Base-by-base conservation (phyloP, 2,329 filamentous ascomycete genomes). In the Zalaria sp. region DNA sequence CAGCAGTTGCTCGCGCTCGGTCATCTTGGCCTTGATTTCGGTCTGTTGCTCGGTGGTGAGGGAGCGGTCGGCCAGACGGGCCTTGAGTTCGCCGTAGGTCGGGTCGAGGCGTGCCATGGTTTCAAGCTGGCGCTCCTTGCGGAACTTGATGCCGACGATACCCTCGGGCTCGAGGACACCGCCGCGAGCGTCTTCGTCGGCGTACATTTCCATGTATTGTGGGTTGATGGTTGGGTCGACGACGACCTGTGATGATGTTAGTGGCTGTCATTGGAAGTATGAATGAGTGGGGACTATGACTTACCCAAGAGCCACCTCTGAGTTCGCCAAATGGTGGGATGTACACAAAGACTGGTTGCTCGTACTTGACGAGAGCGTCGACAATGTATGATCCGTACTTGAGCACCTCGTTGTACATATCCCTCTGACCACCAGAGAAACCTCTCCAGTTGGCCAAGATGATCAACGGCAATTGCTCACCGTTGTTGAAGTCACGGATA, bases 371-470 rank as follows among this genome's bases (percentile, higher is more conserved):
- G 38, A 98, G 81, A 42, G 89, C 89, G 57, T 98, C 91, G 53
- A 98, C 91, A 58, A 98, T 98, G 75, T 91, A 96, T 11, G 89
- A 95, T 59, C 91, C 91, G 58, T 98, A 98, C 73, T 98, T 98
- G 65, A 98, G 79, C 10, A 98, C 91, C 68, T 98, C 91, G 69
- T 96, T 95, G 79, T 93, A 98, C 91, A 98, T 98, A 67, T 98
- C 91, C 53, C 89, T 86, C 69, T 98, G 91, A 50, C 91, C 91
- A 71, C 91, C 91, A 52, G 91, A 98, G 85, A 98, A 98, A 72
- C 91, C 91, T 79, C 91, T 82, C 91, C 91, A 98, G 75, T 98
- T 98, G 67, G 91, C 91, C 49, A 98, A 79, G 60, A 98, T 98
- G 87, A 98, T 96, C 51, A 98, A 71, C 43, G 91, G 91, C 58